Conservation (phyloP, 2,329 filamentous ascomycete species). For the Ophiostoma novo-ulmi region DNA sequence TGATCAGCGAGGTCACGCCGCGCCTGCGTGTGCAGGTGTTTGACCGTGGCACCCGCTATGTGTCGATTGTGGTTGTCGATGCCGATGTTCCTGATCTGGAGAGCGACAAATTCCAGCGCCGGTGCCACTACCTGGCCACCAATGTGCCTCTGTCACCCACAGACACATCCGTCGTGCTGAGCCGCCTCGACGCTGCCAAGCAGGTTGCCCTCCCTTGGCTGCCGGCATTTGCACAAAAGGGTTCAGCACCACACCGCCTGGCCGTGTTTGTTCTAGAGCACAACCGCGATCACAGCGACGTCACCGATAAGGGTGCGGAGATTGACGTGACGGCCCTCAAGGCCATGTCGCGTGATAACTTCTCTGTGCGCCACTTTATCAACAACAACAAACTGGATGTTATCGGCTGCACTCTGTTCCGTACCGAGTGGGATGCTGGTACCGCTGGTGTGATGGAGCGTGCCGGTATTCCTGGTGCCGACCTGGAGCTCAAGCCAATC, state of each 20-base stretch:
- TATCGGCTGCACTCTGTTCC: slow-evolving; percentile 83
- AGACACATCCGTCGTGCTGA: slow-evolving; percentile 59
- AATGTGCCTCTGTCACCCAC: slow-evolving; percentile 52
- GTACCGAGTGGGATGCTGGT: slow-evolving; percentile 80
- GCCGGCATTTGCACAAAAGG: slow-evolving; percentile 82
- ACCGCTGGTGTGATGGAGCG: slow-evolving; percentile 84
- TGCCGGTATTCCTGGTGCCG: slow-evolving; percentile 66
- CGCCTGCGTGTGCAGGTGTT: slow-evolving; percentile 81
- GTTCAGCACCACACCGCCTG: slow-evolving; percentile 83
- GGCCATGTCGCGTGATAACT: slow-evolving; percentile 52
- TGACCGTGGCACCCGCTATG: slow-evolving; percentile 70
- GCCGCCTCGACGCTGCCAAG: slow-evolving; percentile 51
- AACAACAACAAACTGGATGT: slow-evolving; percentile 63
- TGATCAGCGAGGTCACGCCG: slow-evolving; percentile 66
- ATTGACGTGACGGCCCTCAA: slow-evolving; percentile 52
- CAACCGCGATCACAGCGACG: slow-evolving; percentile 41
- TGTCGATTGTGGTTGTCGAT: slow-evolving; percentile 82
- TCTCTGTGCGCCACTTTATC: slow-evolving; percentile 70
- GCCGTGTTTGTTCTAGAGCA: slow-evolving; percentile 82
- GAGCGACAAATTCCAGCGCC: slow-evolving; percentile 68
- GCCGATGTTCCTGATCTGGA: slow-evolving; percentile 80
- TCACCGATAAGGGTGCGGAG: not conserved
- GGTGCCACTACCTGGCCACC: slow-evolving; percentile 81
- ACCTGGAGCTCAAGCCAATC: slow-evolving; percentile 79
- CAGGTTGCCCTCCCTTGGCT: slow-evolving; percentile 77